Evolutionary conservation across 2,329 filamentous ascomycete species (phyloP).

Genomic region (Fusarium clavum): DNA sequence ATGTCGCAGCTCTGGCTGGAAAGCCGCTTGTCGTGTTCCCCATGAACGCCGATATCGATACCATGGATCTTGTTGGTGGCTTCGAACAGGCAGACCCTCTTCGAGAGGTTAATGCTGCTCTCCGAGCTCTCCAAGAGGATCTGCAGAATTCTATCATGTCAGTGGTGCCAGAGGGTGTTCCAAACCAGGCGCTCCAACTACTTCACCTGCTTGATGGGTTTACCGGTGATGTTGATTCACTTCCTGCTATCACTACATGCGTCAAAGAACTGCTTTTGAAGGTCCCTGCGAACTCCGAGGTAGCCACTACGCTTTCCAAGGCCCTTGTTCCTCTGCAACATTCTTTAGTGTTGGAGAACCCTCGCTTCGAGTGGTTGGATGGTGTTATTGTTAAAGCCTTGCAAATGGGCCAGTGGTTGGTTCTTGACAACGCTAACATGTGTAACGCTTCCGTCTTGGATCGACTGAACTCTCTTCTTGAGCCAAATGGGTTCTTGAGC

Average conservation of each 20-base stretch:
- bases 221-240: conserved; percentile 53
- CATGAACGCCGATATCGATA: conserved; percentile 94
- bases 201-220: conserved; percentile 62
- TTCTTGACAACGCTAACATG: conserved; percentile 96
- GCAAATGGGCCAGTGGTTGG: conserved; percentile 87
- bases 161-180: conserved; percentile 60
- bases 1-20: conserved; percentile 83
- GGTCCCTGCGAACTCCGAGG: conserved; percentile 57
- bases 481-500: conserved; percentile 86
- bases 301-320: conserved; percentile 61
- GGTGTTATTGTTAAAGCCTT: conserved; percentile 91
- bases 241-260: conserved; percentile 53
- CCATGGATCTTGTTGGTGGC: conserved; percentile 95
- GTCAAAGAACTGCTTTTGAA: conserved; percentile 56
- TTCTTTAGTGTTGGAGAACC: conserved; percentile 72
- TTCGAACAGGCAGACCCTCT: conserved; percentile 94
- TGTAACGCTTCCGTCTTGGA: conserved; percentile 96
- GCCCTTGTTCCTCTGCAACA: conserved; percentile 63
- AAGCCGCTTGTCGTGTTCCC: conserved; percentile 83
- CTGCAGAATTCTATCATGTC: conserved; percentile 64
- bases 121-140: conserved; percentile 62
- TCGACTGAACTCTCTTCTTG: conserved; percentile 91
- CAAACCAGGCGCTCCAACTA: conserved; percentile 61
- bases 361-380: conserved; percentile 95
- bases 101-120: conserved; percentile 72